Evolutionary conservation across 768 basidiomycete genomes (phyloP).

Genomic region (Hygrophoropsis aurantiaca): DNA sequence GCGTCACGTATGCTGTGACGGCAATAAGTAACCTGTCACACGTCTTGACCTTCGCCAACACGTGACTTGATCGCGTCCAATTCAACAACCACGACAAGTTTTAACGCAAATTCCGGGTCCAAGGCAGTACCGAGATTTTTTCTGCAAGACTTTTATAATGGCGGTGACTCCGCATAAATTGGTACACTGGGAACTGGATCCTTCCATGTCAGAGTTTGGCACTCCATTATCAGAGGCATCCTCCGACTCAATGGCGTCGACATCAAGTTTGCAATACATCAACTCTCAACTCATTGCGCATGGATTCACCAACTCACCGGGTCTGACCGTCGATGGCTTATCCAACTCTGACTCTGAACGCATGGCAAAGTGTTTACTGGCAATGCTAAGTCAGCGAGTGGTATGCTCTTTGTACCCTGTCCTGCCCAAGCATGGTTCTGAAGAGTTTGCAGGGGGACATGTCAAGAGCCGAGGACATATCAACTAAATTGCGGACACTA

Average conservation of each 20-base stretch:
- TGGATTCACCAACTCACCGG: constrained; percentile 66
- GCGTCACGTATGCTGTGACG: constrained; percentile 17
- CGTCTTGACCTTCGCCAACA: constrained; percentile 6
- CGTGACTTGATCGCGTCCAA: constrained; percentile 27
- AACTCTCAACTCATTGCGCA: constrained; percentile 83
- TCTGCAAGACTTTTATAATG: constrained; percentile 9
- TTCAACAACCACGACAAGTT: constrained; percentile 15
- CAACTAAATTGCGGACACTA: constrained; percentile 72
- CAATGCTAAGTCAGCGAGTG: constrained; percentile 73
- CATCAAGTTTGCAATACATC: constrained; percentile 72
- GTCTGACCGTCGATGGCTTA: constrained; percentile 67
- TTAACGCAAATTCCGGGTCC: constrained; percentile 5
- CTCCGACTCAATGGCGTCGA: constrained; percentile 46
- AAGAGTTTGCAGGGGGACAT: constrained; percentile 59
- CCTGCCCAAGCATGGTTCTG: no score
- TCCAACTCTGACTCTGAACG: constrained; percentile 53
- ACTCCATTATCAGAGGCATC: constrained; percentile 46
- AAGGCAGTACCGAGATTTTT: neutral
- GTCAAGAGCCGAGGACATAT: constrained; percentile 72
- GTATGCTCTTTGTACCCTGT: constrained; percentile 49
- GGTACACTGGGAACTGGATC: constrained; percentile 52
- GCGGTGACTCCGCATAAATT: constrained; percentile 41
- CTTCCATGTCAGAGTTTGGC: constrained; percentile 41
- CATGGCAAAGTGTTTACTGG: constrained; percentile 72
- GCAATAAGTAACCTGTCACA: neutral